These are phyloP conservation scores for Ogataea paradorogensis DNA, from an alignment of 805 yeast genomes.

Conservation along the genomic window DNA sequence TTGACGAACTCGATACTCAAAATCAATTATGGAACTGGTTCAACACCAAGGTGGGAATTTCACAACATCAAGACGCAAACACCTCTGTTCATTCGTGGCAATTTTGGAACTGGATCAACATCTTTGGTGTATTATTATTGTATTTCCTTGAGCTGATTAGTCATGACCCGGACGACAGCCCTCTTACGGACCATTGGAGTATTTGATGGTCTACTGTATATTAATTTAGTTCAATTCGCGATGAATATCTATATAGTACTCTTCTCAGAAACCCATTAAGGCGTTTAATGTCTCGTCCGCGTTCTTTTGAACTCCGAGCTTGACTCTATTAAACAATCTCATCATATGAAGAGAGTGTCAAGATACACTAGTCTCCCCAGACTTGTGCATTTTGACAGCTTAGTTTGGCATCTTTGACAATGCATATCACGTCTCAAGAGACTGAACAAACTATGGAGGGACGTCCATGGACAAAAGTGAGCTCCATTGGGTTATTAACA, in stretches of 20 bases:
- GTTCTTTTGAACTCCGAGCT: conserved; percentile 66
- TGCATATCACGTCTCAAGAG: conserved; percentile 39
- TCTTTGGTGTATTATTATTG: conserved; percentile 72
- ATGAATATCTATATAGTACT: conserved; percentile 3
- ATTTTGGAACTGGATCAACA: conserved; percentile 96
- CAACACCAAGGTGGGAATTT: conserved; percentile 21
- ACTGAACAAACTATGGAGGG: conserved; percentile 25
- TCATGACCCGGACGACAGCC: conserved; percentile 34
- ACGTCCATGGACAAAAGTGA: conserved; percentile 69
- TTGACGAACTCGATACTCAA: conserved; percentile 67
- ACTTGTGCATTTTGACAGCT: conserved; percentile 2
- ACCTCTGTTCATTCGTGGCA: conserved; percentile 69
- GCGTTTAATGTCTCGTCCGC: conserved; percentile 51
- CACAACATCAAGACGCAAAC: conserved; percentile 1
- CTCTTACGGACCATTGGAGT: conserved; percentile 34
- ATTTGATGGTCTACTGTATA: conserved; percentile 5
- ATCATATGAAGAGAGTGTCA: conserved; percentile 43
- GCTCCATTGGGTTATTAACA: conserved; percentile 76
- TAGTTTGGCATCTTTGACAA: conserved; percentile 68
- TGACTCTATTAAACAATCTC: conserved; percentile 81
- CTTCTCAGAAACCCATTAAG: conserved; percentile 20
- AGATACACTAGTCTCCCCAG: conserved; percentile 1
- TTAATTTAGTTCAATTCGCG: conserved; percentile 1
- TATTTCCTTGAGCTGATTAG: conserved; percentile 72
- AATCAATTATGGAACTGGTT: conserved; percentile 34